A percentile compares a stretch with the other conserved stretches of the same genome.
Evolutionary conservation across 495 filamentous ascomycete genomes (phyloP).

Genomic region (Xylaria acuta): DNA sequence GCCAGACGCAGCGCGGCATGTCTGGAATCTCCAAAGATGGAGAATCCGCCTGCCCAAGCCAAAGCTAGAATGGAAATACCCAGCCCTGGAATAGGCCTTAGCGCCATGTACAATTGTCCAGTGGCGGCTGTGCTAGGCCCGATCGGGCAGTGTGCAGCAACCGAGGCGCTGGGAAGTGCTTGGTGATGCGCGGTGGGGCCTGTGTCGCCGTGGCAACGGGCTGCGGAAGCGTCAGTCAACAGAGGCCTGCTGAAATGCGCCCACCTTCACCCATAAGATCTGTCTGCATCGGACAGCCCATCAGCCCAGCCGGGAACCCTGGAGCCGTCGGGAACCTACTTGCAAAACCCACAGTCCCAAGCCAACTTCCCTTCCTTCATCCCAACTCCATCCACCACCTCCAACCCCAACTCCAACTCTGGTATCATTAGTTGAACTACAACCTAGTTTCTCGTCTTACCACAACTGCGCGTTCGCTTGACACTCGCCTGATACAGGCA

Average conservation of each 20-base stretch:
- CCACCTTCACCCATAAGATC: constrained; percentile 7
- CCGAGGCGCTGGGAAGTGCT: constrained; percentile 1
- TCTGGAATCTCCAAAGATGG: constrained; percentile 17
- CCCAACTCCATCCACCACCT: constrained; percentile 14
- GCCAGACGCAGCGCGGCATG: neutral
- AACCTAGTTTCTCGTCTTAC: neutral
- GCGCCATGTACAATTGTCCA: constrained; percentile 27
- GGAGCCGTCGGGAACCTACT: constrained; percentile 5
- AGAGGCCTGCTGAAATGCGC: constrained; percentile 20
- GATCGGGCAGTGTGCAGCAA: constrained; percentile 7
- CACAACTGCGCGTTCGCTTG: neutral
- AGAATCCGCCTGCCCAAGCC: constrained; percentile 13
- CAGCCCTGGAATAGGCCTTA: neutral
- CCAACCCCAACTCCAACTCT: neutral
- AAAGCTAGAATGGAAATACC: constrained; percentile 6
- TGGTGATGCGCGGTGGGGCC: neutral
- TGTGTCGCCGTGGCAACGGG: constrained; percentile 27
- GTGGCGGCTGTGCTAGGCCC: constrained; percentile 10
- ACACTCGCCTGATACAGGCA: constrained; percentile 20
- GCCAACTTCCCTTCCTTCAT: neutral
- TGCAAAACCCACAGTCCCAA: constrained; percentile 10
- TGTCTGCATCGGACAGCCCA: neutral
- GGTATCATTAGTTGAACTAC: neutral
- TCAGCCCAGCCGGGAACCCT: neutral
- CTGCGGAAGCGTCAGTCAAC: constrained; percentile 20